Evolutionary conservation across 1,284 basidiomycete species (phyloP), one percentile per base, ranked within the genome.

Genomic region (Melanopsichium pennsylvanicum): DNA sequence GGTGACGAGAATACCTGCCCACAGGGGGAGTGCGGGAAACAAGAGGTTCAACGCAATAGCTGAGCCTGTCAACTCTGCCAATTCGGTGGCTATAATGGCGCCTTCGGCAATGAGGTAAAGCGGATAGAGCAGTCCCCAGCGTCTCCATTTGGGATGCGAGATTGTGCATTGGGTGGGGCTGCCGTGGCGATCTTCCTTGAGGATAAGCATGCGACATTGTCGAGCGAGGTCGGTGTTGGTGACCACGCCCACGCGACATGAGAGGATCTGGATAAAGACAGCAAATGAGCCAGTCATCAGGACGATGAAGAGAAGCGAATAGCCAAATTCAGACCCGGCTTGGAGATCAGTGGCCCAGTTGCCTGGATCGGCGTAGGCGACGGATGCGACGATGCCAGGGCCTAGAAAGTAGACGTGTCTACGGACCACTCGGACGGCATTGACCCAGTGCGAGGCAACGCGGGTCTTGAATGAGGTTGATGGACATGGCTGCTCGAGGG

Each of bases 281-380:
- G 91, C 93, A 50, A 92, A 88, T n/a, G 93, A 73, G 16, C 91
- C 91, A 0, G 93, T 86, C 15, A 95, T 78, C 2, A 96, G 85
- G 11, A 96, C 88, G 42, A 95, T 86, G 77, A 94, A 93, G 32
- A 96, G 85, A 26, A 95, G 85, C 69, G 88, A 87, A 84, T 93
- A 95, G 0, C 92, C 92, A 39, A 71, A 79, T 25, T 78, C 64
- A 13, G 76, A 74, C 16, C 82, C 81, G 2, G 80, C 79, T 41
- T 75, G 59, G 18, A 81, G 50, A 42, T 81, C 79, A 22, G 80
- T 79, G 2, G 78, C 76, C 79, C 79, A 81, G 42, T 79, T 75
- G 23, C 71, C 78, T 13, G 75, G 73, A 38, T 77, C 75, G 41
- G 68, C 72, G 35, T 75, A 75, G 2, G 72, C 73, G n/a, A 75